Base-by-base conservation (phyloP, 768 basidiomycete species). In the Tulasnella sp. region DNA sequence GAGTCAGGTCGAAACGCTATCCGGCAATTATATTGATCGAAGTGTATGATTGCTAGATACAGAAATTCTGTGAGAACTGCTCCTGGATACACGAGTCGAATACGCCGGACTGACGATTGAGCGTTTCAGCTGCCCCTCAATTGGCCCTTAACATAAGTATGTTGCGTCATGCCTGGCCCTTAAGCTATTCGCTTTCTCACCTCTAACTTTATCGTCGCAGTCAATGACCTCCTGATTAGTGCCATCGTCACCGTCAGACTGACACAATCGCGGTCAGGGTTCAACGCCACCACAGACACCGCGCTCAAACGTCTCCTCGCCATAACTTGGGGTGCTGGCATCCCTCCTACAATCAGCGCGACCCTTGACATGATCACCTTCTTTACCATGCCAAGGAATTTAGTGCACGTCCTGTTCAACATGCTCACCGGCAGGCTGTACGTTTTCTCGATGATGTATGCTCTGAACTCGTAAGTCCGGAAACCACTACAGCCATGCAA, bases 381-480 rank as follows among this genome's bases (percentile, higher is more conserved):
- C 41, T 34, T 69, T 14, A 35, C 44, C 9, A 69, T 69, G 67
- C 37, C 36, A 22, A 37, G n/a, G 40, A 69, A 69, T 16, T 8
- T 69, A n/a, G 67, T 69, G 9, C 44, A 69, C 41, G 44, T 69
- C 14, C 14, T 69, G 12, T 69, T 69, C 40, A 69, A 69, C 32
- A 69, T 69, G 67, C 67, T 69, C 41, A 69, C 67, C 41, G 35
- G 35, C 7, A 5, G 67, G 26, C 67, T 69, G 1, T 69, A 69
- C 67, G 67, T 69, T 6, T 69, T 69, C 41, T 69, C 67, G 40
- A 34, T 69, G 67, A 42, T 69, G 67, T 69, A 69, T 29, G 44
- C 67, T 26, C 40, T 69, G 17, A 69, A 69, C 19, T 69, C 67
- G 67, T 69, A 39, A 69, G 67, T 65, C 11, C 11, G 19, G 12